A percentile compares a stretch with the other conserved stretches of the same genome.
phyloP scores from a whole-genome alignment of 768 basidiomycete species.

The Boletus rufocinnamomeus region DNA sequence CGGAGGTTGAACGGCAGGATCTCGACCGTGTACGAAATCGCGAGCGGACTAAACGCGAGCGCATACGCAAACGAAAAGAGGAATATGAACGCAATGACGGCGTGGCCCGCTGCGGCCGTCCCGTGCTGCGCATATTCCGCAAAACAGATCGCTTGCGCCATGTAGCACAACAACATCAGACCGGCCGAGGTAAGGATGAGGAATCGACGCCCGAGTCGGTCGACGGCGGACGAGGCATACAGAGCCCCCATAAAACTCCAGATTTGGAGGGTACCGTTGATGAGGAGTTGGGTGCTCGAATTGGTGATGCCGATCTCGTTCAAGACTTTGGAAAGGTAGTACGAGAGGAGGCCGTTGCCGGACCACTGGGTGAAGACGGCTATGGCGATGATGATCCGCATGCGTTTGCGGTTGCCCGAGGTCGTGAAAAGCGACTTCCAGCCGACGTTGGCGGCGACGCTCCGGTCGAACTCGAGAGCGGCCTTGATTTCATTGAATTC shows the following conservation, averaged over 20 bases:
- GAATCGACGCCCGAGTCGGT: slow-evolving; percentile 63
- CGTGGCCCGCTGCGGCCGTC: slow-evolving; percentile 51
- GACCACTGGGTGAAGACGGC: slow-evolving; percentile 79
- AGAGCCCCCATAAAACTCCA: slow-evolving; percentile 23
- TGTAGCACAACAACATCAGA: slow-evolving; percentile 68
- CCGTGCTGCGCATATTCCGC: slow-evolving; percentile 53
- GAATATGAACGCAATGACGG: slow-evolving; percentile 55
- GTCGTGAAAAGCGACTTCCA: slow-evolving; percentile 70
- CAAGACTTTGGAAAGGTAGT: slow-evolving; percentile 71
- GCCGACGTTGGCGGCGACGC: slow-evolving; percentile 57
- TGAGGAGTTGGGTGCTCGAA: slow-evolving; percentile 54
- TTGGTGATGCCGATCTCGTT: slow-evolving; percentile 61
- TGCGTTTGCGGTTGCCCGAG: slow-evolving; percentile 66
- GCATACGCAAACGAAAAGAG: slow-evolving; percentile 54
- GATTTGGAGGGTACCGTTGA: slow-evolving; percentile 66
- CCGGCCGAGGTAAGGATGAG: slow-evolving; percentile 60
- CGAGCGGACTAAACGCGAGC: slow-evolving; percentile 76
- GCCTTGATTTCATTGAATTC: slow-evolving; percentile 83
- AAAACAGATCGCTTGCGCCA: slow-evolving; percentile 66
- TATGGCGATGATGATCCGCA: slow-evolving; percentile 66
- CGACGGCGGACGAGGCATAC: slow-evolving; percentile 39
- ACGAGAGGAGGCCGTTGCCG: slow-evolving; percentile 70
- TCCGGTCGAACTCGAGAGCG: slow-evolving; percentile 70
- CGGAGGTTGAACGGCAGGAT: slow-evolving; percentile 80
- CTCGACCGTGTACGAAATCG: slow-evolving; percentile 65